phyloP scores from a whole-genome alignment of 2,329 filamentous ascomycete genomes.

The Hypoxylon sp. region DNA sequence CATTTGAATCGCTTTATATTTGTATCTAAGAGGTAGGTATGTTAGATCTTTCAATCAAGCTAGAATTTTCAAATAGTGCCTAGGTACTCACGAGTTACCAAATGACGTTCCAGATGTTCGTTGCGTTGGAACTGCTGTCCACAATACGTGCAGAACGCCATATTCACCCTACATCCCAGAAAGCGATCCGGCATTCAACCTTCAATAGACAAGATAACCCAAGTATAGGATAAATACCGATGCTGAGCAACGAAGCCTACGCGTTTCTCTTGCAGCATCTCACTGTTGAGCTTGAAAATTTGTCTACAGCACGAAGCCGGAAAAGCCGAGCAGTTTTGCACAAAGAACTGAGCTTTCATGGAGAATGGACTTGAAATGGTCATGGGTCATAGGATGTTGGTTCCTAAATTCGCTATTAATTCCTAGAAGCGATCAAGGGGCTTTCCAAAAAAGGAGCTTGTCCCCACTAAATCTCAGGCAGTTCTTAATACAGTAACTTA shows the following conservation, averaged over 20 bases:
- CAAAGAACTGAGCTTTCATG: conserved; percentile 11
- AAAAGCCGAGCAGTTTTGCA: background rate
- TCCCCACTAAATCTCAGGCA: background rate
- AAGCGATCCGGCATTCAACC: background rate
- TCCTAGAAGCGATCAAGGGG: background rate
- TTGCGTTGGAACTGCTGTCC: conserved; percentile 31
- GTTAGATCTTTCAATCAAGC: background rate
- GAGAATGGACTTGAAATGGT: conserved; percentile 8
- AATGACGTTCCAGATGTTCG: conserved; percentile 32
- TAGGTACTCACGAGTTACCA: conserved; percentile 25
- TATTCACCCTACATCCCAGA: conserved; percentile 4
- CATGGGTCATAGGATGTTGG: conserved; percentile 7
- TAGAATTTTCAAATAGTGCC: background rate
- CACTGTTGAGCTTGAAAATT: conserved; percentile 3
- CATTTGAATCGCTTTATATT: conserved; percentile 36
- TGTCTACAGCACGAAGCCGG: conserved; percentile 2
- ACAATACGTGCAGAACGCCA: conserved; percentile 35
- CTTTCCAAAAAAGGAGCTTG: background rate
- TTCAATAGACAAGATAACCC: background rate
- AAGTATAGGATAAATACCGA: conserved; percentile 2
- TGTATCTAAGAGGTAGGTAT: conserved; percentile 17
- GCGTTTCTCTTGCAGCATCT: background rate
- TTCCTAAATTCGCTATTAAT: background rate
- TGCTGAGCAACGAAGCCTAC: conserved; percentile 4
- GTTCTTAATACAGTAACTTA: background rate